Evolutionary conservation across 2,329 filamentous ascomycete species (phyloP), one percentile per base, ranked within the genome.

Genomic region (Sordariomycetes sp.): DNA sequence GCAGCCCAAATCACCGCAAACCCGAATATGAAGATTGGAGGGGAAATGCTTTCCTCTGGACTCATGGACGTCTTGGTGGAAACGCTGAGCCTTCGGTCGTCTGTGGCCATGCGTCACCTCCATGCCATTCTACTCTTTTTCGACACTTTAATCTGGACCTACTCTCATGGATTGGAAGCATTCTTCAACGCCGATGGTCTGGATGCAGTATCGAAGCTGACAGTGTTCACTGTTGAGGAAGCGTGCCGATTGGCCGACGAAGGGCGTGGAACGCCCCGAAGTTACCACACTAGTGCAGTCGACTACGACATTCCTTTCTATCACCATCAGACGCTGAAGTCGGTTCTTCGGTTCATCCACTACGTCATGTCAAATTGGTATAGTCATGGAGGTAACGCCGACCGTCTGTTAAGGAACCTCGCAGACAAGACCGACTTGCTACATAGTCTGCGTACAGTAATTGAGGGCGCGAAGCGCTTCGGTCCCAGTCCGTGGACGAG

Each of bases 401-500:
- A 97, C 67, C 86, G 94, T 39, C 76, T 96, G 5, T 76, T 99
- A 63, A 84, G 95, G 57, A 99, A 97, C 66, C 74, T 99, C 59
- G 95, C 96, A 53, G 95, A 99, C 69, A 96, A 94, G 52, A 87
- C 91, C 25, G 87, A 87, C 60, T 77, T 99, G 52, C 77, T 99
- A 52, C 80, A 77, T 24, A 89, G 88, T 58, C 77, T 99, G 55
- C 85, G 89, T 57, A 79, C 84, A 42, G 89, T 99, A 52, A 87
- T 96, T 61, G 84, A 86, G 61, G 87, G 95, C 64, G 85, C 88
- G 42, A 76, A 76, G 56, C 77, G 85, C 42, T 99, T 91, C 67
- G 94, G 94, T 13, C 94, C 92, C 2, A 86, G 94, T 59, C 90
- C 97, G 5, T 99, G 94, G 94, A 96, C 90, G 54, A 91, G 91